Base-by-base conservation (phyloP, 2,329 filamentous ascomycete species). In the Ascochyta clinopodiicola region DNA sequence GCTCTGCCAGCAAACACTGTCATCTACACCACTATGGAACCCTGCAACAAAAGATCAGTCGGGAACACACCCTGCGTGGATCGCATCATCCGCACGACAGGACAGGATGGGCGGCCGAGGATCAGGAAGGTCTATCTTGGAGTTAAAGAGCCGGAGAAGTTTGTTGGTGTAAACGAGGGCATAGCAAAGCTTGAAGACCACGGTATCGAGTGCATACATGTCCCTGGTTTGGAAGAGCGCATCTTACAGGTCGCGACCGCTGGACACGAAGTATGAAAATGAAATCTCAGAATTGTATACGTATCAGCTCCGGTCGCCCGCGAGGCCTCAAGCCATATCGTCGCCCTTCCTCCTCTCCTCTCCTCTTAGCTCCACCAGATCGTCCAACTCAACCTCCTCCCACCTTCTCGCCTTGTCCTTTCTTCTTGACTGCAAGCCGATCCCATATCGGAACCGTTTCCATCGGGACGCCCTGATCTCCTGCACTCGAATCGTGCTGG, bases 1-100 rank as follows among this genome's bases (percentile, higher is more conserved):
- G 75, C 81, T 13, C 67, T 89, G 7, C 81, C 84, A 0, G 75
- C 81, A 31, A 77, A 84, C 0, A 78, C 84, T 1, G 82, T 85
- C 4, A 82, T 99, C 12, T 98, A 97, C 75, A 97, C 96, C 0
- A 97, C 93, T 0, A 92, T 99, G 81, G 95, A 95, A 75, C 91
- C 91, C 1, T 96, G 91, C 72, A 88, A 85, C 48, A 81, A 87
- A 66, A 82, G 91, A 35, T 78, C 92, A 46, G 91, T 88, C 66
- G 90, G 90, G 4, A 92, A 93, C 68, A 67, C 85, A 49, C 83
- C 90, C 0, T 96, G 95, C 68, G 89, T 91, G 7, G 86, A 96
- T 65, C 82, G 94, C 48, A 90, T 99, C 22, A 77, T 96, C 36
- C 71, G 73, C 29, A 82, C 61, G 59, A 79, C 60, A 39, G 59